phyloP scores from a whole-genome alignment of 371 early-diverging fungal genomes.

The Ordospora colligata region DNA sequence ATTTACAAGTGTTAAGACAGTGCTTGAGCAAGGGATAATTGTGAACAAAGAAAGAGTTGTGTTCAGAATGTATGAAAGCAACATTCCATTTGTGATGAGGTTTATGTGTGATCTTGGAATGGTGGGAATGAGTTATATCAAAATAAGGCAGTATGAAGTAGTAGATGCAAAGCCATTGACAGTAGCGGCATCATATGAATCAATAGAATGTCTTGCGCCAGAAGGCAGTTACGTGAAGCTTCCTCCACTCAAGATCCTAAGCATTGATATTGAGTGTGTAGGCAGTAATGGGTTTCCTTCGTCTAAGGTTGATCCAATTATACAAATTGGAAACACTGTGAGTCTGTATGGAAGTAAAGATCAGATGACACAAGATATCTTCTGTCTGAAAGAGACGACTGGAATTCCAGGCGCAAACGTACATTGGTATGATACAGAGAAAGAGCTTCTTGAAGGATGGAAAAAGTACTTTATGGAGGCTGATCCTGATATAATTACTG shows the following conservation, averaged over 20 bases:
- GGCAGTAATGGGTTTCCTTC: constrained; percentile 93
- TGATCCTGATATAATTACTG: constrained; percentile 94
- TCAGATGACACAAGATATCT: constrained; percentile 79
- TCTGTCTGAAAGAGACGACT: constrained; percentile 73
- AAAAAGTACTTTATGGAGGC: constrained; percentile 60
- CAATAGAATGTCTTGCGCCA: constrained; percentile 72
- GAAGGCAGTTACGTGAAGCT: constrained; percentile 80
- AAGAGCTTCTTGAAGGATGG: constrained; percentile 75
- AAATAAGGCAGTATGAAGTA: constrained; percentile 32
- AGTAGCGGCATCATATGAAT: constrained; percentile 65
- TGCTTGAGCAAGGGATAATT: constrained; percentile 51
- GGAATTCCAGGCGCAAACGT: constrained; percentile 84
- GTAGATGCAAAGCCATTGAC: constrained; percentile 66
- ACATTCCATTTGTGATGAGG: constrained; percentile 73
- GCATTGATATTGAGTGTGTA: constrained; percentile 97
- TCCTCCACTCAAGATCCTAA: constrained; percentile 85
- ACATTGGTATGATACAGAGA: constrained; percentile 71
- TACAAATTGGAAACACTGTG: constrained; percentile 88
- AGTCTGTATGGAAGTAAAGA: constrained; percentile 73
- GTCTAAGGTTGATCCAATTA: constrained; percentile 83
- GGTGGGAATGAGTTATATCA: constrained; percentile 72
- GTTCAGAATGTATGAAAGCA: constrained; percentile 74
- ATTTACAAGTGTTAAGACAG: constrained; percentile 55
- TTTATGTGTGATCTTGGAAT: constrained; percentile 91
- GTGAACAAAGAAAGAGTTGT: background rate